Evolutionary conservation across 805 yeast species (phyloP).

Genomic region (Candida khao-thaluensis): DNA sequence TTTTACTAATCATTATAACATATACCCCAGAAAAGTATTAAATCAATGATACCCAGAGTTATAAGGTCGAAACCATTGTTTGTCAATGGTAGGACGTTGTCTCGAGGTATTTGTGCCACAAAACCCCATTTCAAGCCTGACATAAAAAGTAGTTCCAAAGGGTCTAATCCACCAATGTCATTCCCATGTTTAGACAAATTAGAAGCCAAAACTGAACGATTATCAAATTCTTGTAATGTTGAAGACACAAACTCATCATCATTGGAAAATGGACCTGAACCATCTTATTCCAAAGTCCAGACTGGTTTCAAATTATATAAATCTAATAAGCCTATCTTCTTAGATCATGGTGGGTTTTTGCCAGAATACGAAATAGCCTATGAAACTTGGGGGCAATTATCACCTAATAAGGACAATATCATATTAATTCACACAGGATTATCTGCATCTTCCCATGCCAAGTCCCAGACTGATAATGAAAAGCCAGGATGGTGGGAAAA

Average conservation of each 20-base stretch:
- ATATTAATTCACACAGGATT: slow-evolving; percentile 85
- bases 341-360: slow-evolving; percentile 80
- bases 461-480: slow-evolving; percentile 66
- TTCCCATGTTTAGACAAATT: slow-evolving; percentile 85
- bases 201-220: slow-evolving; percentile 51
- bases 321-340: slow-evolving; percentile 56
- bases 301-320: slow-evolving; percentile 63
- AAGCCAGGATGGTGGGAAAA: slow-evolving; percentile 95
- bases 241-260: slow-evolving; percentile 13
- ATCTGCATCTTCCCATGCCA: slow-evolving; percentile 92
- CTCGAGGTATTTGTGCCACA: neutral
- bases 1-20: neutral
- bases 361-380: slow-evolving; percentile 82
- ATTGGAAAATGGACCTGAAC: slow-evolving; percentile 78
- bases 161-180: slow-evolving; percentile 63
- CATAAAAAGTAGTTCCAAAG: neutral
- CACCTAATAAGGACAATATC: slow-evolving; percentile 63
- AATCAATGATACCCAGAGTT: neutral
- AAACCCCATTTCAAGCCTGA: neutral
- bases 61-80: neutral
- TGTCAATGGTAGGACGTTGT: neutral
- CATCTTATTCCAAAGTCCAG: slow-evolving; percentile 69
- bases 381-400: slow-evolving; percentile 86
- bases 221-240: slow-evolving; percentile 19
- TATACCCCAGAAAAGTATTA: neutral